Percentiles rank a stretch among this genome's conserved stretches.
Conservation (phyloP, 306 rosid species). For the Macrotyloma uniflorum region DNA sequence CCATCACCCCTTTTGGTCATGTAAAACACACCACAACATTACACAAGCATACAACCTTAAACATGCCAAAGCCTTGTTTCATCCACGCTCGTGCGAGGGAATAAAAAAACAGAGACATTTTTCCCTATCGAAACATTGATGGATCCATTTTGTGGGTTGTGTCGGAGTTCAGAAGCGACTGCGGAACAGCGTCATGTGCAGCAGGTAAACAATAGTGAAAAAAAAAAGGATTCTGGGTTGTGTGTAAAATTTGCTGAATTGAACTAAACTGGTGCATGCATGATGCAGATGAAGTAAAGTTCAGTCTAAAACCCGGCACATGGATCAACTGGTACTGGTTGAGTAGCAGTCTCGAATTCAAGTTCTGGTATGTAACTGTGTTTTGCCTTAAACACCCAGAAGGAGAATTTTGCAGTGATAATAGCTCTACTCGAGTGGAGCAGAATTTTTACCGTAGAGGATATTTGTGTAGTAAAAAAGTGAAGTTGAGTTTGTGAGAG, state of each 20-base stretch:
- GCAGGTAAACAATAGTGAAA: constrained; percentile 38
- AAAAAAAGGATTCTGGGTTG: not conserved
- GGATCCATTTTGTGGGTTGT: constrained; percentile 28
- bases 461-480: not conserved
- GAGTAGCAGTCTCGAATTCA: not conserved
- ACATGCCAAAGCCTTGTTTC: constrained; percentile 29
- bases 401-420: not conserved
- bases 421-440: not conserved
- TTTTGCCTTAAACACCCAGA: not conserved
- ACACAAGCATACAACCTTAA: constrained; percentile 7
- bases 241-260: constrained; percentile 20
- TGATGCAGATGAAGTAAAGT: constrained; percentile 30
- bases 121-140: constrained; percentile 2
- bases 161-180: constrained; percentile 42
- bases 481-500: constrained; percentile 34
- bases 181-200: constrained; percentile 36
- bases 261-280: not conserved
- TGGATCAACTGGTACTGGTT: not conserved
- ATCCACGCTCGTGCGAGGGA: not conserved
- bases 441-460: not conserved
- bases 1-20: not conserved
- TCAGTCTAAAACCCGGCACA: not conserved
- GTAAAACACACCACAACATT: not conserved
- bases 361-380: not conserved
- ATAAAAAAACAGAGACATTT: constrained; percentile 6